phyloP scores from a whole-genome alignment of 2,329 filamentous ascomycete species.

The Sclerotinia minor region DNA sequence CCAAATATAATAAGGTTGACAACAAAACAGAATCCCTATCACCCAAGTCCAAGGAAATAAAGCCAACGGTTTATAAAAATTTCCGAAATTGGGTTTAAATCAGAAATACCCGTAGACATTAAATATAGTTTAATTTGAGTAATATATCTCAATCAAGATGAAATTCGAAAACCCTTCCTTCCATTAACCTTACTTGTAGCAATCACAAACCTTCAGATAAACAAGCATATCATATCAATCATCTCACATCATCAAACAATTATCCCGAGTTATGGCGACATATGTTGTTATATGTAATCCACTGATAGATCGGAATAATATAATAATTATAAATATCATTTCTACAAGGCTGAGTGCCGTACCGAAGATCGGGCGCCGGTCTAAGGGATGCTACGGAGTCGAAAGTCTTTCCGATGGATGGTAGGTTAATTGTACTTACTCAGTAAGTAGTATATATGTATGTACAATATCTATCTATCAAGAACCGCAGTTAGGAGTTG shows the following conservation, averaged over 20 bases:
- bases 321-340: background rate
- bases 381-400: background rate
- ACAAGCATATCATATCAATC: background rate
- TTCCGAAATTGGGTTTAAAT: background rate
- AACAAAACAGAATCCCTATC: too few relatives aligned
- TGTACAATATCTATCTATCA: too few relatives aligned
- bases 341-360: conserved; percentile 1
- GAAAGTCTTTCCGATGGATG: background rate
- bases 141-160: background rate
- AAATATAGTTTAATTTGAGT: background rate
- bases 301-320: background rate
- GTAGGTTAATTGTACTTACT: too few relatives aligned
- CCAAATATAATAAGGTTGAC: background rate
- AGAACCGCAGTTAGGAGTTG: background rate
- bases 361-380: background rate
- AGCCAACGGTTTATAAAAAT: background rate
- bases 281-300: background rate
- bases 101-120: too few relatives aligned
- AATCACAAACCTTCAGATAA: too few relatives aligned
- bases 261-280: conserved; percentile 1
- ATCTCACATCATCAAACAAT: background rate
- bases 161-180: background rate
- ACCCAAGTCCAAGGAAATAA: too few relatives aligned
- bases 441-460: too few relatives aligned
- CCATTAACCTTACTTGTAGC: too few relatives aligned